Evolutionary conservation across 257 asterid genomes (phyloP).

Genomic region (Datura wrightii): DNA sequence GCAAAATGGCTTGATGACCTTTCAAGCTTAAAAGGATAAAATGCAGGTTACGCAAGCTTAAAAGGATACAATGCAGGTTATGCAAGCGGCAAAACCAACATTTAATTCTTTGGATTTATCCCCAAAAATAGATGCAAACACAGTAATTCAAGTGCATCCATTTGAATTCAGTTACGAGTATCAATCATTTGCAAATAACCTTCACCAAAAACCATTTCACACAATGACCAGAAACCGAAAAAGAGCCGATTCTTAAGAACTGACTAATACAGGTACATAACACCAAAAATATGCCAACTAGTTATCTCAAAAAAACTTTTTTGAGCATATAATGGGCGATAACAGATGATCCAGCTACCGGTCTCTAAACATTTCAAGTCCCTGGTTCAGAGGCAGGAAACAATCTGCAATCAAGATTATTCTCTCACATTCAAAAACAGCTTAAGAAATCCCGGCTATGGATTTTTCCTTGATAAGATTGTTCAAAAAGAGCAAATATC

Average conservation of each 20-base stretch:
- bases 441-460: background rate
- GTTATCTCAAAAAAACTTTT: background rate
- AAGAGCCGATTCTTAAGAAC: background rate
- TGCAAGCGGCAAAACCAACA: conserved; percentile 25
- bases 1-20: background rate
- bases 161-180: background rate
- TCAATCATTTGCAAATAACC: background rate
- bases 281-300: background rate
- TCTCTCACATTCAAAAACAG: background rate
- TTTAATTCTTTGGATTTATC: background rate
- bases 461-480: background rate
- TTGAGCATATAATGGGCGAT: background rate
- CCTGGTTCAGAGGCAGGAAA: background rate
- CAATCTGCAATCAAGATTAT: background rate
- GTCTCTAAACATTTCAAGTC: background rate
- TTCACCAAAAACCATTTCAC: background rate
- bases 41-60: conserved; percentile 10
- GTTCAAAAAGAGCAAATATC: background rate
- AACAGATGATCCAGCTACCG: background rate
- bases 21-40: background rate
- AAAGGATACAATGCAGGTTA: background rate
- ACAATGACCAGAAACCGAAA: background rate
- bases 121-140: background rate
- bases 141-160: conserved; percentile 14
- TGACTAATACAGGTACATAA: background rate